phyloP scores from a whole-genome alignment of 305 asterid species.

The Fraxinus greggii region DNA sequence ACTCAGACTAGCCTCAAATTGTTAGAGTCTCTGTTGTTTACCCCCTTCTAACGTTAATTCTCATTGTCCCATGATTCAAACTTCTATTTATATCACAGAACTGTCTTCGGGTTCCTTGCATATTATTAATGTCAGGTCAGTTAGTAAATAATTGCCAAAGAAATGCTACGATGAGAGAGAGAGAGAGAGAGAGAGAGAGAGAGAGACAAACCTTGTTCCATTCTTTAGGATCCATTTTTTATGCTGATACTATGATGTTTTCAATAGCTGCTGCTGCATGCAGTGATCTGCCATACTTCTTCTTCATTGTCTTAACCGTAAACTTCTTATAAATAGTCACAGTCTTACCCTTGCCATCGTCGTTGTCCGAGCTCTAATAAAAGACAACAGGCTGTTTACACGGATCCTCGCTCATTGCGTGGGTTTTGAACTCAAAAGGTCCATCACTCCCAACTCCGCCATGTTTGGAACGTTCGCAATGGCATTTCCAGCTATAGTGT shows the following conservation, averaged over 20 bases:
- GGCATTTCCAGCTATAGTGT: conserved; percentile 53
- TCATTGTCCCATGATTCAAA: conserved; percentile 39
- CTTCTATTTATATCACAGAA: conserved; percentile 54
- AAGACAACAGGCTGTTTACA: conserved; percentile 55
- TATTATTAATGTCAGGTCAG: background rate
- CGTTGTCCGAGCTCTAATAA: conserved; percentile 38
- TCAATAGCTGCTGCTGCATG: conserved; percentile 35
- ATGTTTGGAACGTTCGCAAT: conserved; percentile 65
- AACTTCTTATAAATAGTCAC: conserved; percentile 45
- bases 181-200: too few relatives aligned
- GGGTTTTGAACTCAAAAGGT: conserved; percentile 78
- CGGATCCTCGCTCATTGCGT: conserved; percentile 50
- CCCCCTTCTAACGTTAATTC: conserved; percentile 54
- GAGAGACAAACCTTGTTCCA: conserved; percentile 54
- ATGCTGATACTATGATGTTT: conserved; percentile 46
- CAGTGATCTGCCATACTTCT: conserved; percentile 30
- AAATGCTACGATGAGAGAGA: background rate
- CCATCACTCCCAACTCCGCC: conserved; percentile 60
- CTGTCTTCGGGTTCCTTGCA: conserved; percentile 62
- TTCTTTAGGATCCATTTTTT: conserved; percentile 50
- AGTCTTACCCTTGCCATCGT: conserved; percentile 25
- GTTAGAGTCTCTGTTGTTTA: conserved; percentile 39
- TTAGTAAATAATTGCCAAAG: background rate
- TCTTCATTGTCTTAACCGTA: conserved; percentile 11
- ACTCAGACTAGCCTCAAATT: conserved; percentile 16